Evolutionary conservation across 495 filamentous ascomycete genomes (phyloP).

Genomic region (Polyplosphaeria fusca): DNA sequence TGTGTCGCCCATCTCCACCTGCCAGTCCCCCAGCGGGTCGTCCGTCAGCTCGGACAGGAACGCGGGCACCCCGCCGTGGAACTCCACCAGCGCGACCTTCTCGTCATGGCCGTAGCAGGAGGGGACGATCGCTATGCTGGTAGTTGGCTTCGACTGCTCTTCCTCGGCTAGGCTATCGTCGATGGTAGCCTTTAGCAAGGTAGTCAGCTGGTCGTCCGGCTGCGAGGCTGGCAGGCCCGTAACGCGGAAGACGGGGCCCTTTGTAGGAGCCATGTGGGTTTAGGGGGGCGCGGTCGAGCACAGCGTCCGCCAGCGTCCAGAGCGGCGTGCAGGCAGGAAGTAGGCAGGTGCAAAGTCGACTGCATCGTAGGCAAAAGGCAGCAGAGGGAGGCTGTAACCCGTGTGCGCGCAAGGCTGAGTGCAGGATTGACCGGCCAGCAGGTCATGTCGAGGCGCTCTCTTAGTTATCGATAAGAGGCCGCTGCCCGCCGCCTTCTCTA

Average conservation of each 20-base stretch:
- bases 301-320: neutral
- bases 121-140: conserved; percentile 1
- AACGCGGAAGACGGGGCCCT: conserved; percentile 22
- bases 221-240: conserved; percentile 15
- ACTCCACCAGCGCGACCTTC: conserved; percentile 10
- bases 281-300: neutral
- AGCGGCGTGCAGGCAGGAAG: neutral
- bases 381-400: neutral
- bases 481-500: too few species aligned
- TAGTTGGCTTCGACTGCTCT: neutral
- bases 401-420: neutral
- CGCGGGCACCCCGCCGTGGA: conserved; percentile 7
- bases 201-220: conserved; percentile 11
- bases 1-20: conserved; percentile 13
- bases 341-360: neutral
- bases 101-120: conserved; percentile 9
- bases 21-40: conserved; percentile 11
- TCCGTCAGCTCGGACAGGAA: conserved; percentile 7
- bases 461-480: neutral
- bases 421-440: neutral
- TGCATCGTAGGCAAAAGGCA: conserved; percentile 3
- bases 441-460: neutral
- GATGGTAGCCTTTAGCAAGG: conserved; percentile 8
- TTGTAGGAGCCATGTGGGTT: conserved; percentile 1
- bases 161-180: conserved; percentile 4